Base-by-base conservation (phyloP, 2,329 filamentous ascomycete species). In the Phoma sp. region DNA sequence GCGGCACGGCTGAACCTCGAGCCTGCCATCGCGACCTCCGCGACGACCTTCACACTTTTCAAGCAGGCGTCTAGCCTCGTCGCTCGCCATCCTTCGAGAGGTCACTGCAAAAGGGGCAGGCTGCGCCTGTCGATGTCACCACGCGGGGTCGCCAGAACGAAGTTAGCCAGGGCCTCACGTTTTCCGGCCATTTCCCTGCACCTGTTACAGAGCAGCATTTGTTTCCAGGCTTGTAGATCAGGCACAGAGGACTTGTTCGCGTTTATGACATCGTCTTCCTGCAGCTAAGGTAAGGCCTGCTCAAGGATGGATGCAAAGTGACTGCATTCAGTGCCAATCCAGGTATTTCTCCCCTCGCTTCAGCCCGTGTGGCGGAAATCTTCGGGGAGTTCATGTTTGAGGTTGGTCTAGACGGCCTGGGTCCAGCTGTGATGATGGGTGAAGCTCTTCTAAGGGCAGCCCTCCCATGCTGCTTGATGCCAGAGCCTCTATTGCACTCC, bases 171-270 rank as follows among this genome's bases (percentile, higher is more conserved):
- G 52, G 32, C 50, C 41, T 50, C 36, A 13, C 5, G 32, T 50
- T 38, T 25, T 24, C 30, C 18, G 41, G 32, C 37, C 32, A 25
- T 32, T 35, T 7, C 45, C 52, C 41, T 49, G 52, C 45, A n/a
- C 41, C 10, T 27, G 35, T 54, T 35, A 23, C 47, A 38, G 13
- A 42, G 10, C 24, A 55, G 41, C 52, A 36, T 32, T 35, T 30
- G 45, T 49, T 45, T 27, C 36, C 47, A 50, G 42, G 41, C 27
- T 18, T 47, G 52, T 38, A 42, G 52, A 50, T 55, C 46, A 49
- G 41, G 46, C n/a, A 46, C 27, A 44, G 35, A 48, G 30, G 23
- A 23, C 10, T n/a, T 33, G 30, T 23, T 32, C 36, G 29, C 22
- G 41, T 55, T 24, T 47, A 33, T 50, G 8, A 47, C 30, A 32